Conservation (phyloP, 139 green algal species). For the Pedinophyceae sp. region DNA sequence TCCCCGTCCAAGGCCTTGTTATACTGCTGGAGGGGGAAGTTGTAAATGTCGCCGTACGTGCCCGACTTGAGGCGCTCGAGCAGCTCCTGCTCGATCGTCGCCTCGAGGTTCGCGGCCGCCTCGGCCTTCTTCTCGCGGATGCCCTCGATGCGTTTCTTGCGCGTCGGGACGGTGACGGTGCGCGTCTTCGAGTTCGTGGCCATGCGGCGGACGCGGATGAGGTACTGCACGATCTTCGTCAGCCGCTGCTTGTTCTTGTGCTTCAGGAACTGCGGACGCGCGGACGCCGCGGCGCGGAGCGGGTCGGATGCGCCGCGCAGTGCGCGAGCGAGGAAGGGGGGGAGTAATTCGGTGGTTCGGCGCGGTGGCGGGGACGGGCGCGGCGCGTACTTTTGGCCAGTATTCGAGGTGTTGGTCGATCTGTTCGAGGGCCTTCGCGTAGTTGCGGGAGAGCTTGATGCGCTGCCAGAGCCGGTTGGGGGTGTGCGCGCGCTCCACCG, state of each 20-base stretch:
- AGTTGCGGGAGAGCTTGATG: constrained; percentile 73
- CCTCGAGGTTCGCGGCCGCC: constrained; percentile 74
- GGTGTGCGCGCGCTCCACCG: constrained; percentile 86
- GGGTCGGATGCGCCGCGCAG: too few species aligned
- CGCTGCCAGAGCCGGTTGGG: constrained; percentile 91
- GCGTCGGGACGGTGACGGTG: constrained; percentile 67
- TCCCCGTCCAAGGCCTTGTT: constrained; percentile 61
- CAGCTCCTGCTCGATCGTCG: constrained; percentile 76
- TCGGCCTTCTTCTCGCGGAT: constrained; percentile 80
- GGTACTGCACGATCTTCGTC: constrained; percentile 94
- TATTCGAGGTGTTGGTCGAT: constrained; percentile 69
- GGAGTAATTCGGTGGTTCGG: too few species aligned
- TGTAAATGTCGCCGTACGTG: constrained; percentile 99
- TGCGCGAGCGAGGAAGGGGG: too few species aligned
- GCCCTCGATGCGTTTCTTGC: constrained; percentile 59
- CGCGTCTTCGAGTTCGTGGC: constrained; percentile 56
- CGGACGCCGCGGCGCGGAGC: too few species aligned
- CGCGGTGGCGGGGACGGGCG: too few species aligned
- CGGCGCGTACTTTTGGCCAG: too few species aligned
- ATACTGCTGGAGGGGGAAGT: constrained; percentile 87
- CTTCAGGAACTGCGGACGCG: constrained; percentile 95
- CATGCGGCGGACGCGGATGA: constrained; percentile 88
- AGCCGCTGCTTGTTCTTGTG: constrained; percentile 99
- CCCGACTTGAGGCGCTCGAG: constrained; percentile 78
- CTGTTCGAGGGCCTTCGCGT: constrained; percentile 60